Conservation (phyloP, 73 alveolate genomes). For the Paramecium octaurelia region DNA sequence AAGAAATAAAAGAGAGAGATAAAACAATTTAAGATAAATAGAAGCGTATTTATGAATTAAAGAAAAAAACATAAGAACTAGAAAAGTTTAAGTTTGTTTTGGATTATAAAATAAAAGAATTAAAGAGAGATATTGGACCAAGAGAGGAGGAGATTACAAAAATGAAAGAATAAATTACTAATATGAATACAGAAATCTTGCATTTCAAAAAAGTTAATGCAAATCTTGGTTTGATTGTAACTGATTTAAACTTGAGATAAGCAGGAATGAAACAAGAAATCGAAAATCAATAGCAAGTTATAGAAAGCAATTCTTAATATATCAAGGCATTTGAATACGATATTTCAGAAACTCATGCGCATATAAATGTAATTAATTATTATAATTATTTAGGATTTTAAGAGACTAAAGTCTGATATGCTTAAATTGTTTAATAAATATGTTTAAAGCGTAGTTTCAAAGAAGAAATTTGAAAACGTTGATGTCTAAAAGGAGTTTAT, state of each 20-base stretch:
- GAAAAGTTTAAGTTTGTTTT: constrained; percentile 93
- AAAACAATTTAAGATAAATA: constrained; percentile 87
- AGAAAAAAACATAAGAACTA: constrained; percentile 92
- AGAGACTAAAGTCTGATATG: constrained; percentile 68
- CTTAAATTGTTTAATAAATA: constrained; percentile 68
- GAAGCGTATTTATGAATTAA: constrained; percentile 82
- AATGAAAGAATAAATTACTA: constrained; percentile 76
- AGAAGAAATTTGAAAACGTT: constrained; percentile 77
- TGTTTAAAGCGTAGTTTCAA: constrained; percentile 71
- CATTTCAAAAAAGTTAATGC: constrained; percentile 83
- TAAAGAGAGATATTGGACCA: constrained; percentile 93
- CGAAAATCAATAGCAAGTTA: constrained; percentile 60
- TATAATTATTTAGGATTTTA: constrained; percentile 64
- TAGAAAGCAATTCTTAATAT: constrained; percentile 69
- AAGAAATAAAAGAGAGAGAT: constrained; percentile 82
- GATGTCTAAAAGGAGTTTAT: constrained; percentile 75
- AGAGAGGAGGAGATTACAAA: constrained; percentile 87
- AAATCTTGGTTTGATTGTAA: constrained; percentile 78
- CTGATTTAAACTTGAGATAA: constrained; percentile 75
- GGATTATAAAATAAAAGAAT: constrained; percentile 92
- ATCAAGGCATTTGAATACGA: constrained; percentile 81
- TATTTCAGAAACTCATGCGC: constrained; percentile 66
- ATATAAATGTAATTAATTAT: neutral
- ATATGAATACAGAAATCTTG: constrained; percentile 79
- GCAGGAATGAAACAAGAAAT: constrained; percentile 78